These are phyloP conservation scores for Epichloe festucae DNA, from an alignment of 2,329 filamentous ascomycete species.

Conservation along the genomic window DNA sequence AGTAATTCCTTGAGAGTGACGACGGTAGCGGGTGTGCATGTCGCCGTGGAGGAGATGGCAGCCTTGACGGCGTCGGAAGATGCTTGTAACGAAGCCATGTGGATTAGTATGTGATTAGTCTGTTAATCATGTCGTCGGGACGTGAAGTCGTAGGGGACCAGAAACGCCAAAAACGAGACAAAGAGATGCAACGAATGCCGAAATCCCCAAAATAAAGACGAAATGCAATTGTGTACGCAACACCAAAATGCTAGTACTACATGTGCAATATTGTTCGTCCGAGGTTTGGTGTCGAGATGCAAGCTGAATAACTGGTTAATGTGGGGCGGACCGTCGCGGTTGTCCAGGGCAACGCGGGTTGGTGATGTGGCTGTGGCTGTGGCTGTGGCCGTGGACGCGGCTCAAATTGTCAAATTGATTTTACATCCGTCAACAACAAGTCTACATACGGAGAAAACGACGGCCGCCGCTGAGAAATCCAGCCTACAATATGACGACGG, in stretches of 20 bases:
- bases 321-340: slow-evolving; percentile 21
- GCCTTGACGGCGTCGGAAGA: slow-evolving; percentile 39
- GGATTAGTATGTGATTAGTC: slow-evolving; percentile 13
- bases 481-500: slow-evolving; percentile 7
- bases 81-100: slow-evolving; percentile 31
- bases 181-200: slow-evolving; percentile 1
- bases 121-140: slow-evolving; percentile 22
- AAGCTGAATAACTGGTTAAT: neutral
- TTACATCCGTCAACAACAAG: neutral
- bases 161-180: slow-evolving; percentile 7
- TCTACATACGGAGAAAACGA: neutral
- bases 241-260: slow-evolving; percentile 4
- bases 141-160: neutral
- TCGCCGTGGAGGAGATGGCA: slow-evolving; percentile 38
- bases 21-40: slow-evolving; percentile 38
- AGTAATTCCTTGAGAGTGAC: slow-evolving; percentile 35
- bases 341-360: slow-evolving; percentile 22
- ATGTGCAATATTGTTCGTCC: slow-evolving; percentile 9
- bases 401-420: neutral
- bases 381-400: no score
- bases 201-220: slow-evolving; percentile 9
- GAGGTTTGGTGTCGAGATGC: slow-evolving; percentile 6
- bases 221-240: slow-evolving; percentile 12
- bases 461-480: neutral
- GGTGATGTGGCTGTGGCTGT: neutral